Evolutionary conservation across 345 rosid genomes (phyloP), one percentile per base, ranked within the genome.

Genomic region (Theobroma cacao): DNA sequence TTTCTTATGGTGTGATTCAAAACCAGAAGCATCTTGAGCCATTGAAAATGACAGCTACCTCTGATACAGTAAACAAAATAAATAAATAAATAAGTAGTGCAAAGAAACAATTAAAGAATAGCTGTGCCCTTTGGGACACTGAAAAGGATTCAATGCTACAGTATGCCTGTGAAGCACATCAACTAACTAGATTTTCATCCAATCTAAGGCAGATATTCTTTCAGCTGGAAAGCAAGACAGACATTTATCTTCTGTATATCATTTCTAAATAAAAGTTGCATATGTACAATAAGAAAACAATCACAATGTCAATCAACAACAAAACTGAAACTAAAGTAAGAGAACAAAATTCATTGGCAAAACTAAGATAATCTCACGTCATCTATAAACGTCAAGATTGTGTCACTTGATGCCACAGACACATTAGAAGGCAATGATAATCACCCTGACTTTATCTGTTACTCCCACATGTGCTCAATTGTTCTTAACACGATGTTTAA

Each of bases 1-100:
- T 82, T 79, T 89, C 85, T 84, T 89, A 58, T 82, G 89, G 70
- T 87, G 89, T 77, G 89, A 83, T 78, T 93, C 96, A 53, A 77
- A 67, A 83, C 84, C 86, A 72, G 91, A 85, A 75, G 28, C 74
- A 74, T 84, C 90, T 80, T 88, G 87, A 58, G 84, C 89, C 98
- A 90, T 90, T 67, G 62, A 71, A 78, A 77, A 65, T 67, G 74
- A 33, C 33, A 26, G 55, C 77, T 74, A 34, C 67, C 82, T 77
- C 75, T 77, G 79, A 61, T 40, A 48, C 53, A 81, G 52, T 74
- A 17, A 36, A 36, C 15, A 41, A 80, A 62, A 56, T 48, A 31
- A 55, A 76, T 34, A n/a, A 76, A 77, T n/a, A 30, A 6, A 69
- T 9, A 72, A 38, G 70, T 30, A 31, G 22, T 11, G 24, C 47